Conservation (phyloP, 2,329 filamentous ascomycete genomes). For the Zelopaecilomyces penicillatus region DNA sequence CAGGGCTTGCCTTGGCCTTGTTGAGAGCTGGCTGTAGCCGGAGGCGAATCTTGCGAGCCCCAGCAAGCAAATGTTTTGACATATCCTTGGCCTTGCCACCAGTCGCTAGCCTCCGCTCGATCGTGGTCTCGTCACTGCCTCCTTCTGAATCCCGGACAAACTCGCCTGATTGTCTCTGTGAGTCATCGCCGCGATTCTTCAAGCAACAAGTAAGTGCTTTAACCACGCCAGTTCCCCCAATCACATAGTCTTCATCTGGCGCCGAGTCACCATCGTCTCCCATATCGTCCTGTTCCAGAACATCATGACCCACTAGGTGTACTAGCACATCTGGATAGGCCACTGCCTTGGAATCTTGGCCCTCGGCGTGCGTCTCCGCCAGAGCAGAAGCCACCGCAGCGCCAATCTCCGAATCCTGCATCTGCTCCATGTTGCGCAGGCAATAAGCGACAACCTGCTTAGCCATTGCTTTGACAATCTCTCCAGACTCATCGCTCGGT, state of each 20-base stretch:
- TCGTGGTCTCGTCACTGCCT: conserved; percentile 27
- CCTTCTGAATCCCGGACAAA: conserved; percentile 46
- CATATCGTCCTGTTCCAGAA: conserved; percentile 36
- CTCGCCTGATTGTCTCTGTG: conserved; percentile 43
- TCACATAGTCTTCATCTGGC: conserved; percentile 89
- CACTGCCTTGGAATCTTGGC: conserved; percentile 22
- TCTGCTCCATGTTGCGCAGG: conserved; percentile 78
- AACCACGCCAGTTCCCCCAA: conserved; percentile 89
- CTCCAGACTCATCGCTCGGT: conserved; percentile 70
- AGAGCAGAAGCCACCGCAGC: conserved; percentile 36
- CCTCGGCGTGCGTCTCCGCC: conserved; percentile 27
- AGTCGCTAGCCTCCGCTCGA: conserved; percentile 30
- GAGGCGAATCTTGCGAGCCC: conserved; percentile 78
- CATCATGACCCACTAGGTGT: conserved; percentile 71
- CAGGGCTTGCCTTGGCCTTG: conserved; percentile 59
- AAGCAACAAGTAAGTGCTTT: conserved; percentile 89
- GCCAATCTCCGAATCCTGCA: conserved; percentile 57
- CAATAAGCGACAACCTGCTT: conserved; percentile 95
- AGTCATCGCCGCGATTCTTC: conserved; percentile 63
- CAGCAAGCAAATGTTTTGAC: conserved; percentile 80
- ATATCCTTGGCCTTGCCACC: conserved; percentile 73
- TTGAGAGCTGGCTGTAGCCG: conserved; percentile 76
- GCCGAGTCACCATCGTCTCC: conserved; percentile 60
- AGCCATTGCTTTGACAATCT: conserved; percentile 83
- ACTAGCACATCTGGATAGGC: conserved; percentile 71